Percentiles rank a stretch among this genome's conserved stretches.
Conservation (phyloP, 192 early-diverging fungal species). For the Podila horticola region DNA sequence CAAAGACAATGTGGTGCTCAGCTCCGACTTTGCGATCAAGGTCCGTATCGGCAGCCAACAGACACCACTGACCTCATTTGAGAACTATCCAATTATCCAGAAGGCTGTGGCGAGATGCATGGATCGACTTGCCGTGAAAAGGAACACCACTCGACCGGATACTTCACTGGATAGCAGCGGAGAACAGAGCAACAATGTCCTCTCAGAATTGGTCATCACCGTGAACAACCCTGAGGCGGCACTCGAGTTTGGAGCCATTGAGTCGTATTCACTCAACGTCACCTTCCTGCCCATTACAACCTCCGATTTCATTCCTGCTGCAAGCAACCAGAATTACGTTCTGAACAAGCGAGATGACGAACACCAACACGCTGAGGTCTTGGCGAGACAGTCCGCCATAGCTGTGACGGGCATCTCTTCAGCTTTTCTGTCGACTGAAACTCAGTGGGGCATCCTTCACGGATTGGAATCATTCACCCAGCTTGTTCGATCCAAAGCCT, state of each 20-base stretch:
- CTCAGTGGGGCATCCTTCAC: slow-evolving; percentile 38
- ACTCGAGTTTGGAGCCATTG: slow-evolving; percentile 28
- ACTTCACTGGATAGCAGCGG: neutral
- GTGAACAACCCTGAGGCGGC: slow-evolving; percentile 17
- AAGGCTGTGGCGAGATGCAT: slow-evolving; percentile 29
- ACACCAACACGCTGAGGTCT: neutral
- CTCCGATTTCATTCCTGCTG: too few species aligned
- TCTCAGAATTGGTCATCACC: slow-evolving; percentile 16
- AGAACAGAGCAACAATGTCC: neutral
- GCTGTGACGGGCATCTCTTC: neutral
- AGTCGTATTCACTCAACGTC: slow-evolving; percentile 33
- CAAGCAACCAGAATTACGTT: neutral
- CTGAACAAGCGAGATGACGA: neutral
- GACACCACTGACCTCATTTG: neutral
- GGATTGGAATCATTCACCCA: slow-evolving; percentile 35
- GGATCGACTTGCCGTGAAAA: slow-evolving; percentile 33
- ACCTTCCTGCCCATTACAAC: neutral
- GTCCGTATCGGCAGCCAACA: neutral
- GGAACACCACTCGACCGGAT: slow-evolving; percentile 24
- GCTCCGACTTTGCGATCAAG: slow-evolving; percentile 19
- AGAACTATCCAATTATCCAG: slow-evolving; percentile 12
- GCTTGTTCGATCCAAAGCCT: slow-evolving; percentile 9
- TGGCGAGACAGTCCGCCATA: too few species aligned
- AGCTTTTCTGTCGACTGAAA: slow-evolving; percentile 16
- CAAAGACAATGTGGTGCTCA: slow-evolving; percentile 9